Base-by-base conservation (phyloP, 1,284 basidiomycete genomes). In the Marasmius fiardii region DNA sequence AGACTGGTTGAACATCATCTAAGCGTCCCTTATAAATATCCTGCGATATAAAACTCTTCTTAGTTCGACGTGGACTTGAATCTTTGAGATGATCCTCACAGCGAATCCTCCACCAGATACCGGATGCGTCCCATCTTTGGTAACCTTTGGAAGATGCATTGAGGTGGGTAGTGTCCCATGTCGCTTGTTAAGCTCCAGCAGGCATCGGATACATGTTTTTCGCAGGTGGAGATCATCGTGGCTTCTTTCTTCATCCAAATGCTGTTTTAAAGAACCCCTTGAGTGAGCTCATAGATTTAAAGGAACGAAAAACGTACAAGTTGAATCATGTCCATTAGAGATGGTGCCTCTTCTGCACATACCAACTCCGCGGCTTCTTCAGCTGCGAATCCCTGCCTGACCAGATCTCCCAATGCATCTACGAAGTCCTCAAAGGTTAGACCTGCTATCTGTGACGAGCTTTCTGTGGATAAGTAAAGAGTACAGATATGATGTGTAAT, bases 41-140 rank as follows among this genome's bases (percentile, higher is more conserved):
- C 55, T 56, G 43, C 5, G 16, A 24, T 23, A 39, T 4, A 16
- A 23, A 31, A 5, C 8, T 14, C 8, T 16, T 28, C 4, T 35
- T 2, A 47, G 16, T 43, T 8, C 24, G 23, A 24, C 11, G 21
- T 16, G 11, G 18, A 18, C n/a, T 7, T 5, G 55, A 47, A n/a
- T 12, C 33, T 1, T 23, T 11, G 34, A 14, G 8, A 12, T 28
- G 24, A 21, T 24, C 4, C 26, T 23, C 18, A 56, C 55, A n/a
- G 55, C 51, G 20, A 47, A 53, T 23, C 51, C 55, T 20, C 55
- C 55, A 34, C 51, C 55, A n/a, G 31, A 35, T 5, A 56, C 55
- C 21, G 55, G 55, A 48, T 35, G 28, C n/a, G 34, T 8, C 12
- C 55, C 55, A 8, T 53, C 34, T 16, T 50, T 24, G 11, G 21